Conservation (phyloP, 345 rosid species). For the Rubroshorea leprosula region DNA sequence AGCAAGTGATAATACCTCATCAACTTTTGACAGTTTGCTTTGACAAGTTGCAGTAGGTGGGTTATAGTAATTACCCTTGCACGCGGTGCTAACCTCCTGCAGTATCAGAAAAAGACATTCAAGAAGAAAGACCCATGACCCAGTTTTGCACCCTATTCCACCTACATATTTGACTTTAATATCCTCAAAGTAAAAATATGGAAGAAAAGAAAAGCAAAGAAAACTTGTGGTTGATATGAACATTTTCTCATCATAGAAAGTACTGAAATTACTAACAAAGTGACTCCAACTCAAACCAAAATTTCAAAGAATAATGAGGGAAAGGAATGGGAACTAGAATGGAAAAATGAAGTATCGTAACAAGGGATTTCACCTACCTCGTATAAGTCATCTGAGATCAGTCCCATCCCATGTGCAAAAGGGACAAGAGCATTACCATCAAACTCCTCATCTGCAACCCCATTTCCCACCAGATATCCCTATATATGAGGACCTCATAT, state of each 20-base stretch:
- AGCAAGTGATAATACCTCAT: slow-evolving; percentile 32
- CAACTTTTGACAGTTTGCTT: slow-evolving; percentile 41
- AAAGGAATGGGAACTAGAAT: slow-evolving; percentile 4
- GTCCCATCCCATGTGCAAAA: slow-evolving; percentile 87
- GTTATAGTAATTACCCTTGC: slow-evolving; percentile 51
- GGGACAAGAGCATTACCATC: slow-evolving; percentile 91
- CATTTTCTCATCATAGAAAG: background rate
- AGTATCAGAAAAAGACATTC: slow-evolving; percentile 1
- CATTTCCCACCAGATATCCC: slow-evolving; percentile 96
- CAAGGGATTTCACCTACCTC: slow-evolving; percentile 34
- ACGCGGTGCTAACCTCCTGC: slow-evolving; percentile 56
- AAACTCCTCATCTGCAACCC: slow-evolving; percentile 62
- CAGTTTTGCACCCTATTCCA: background rate
- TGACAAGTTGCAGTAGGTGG: slow-evolving; percentile 19
- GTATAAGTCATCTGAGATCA: slow-evolving; percentile 69
- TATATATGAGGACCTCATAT: slow-evolving; percentile 19
- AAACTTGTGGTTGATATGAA: background rate
- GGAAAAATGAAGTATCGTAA: background rate
- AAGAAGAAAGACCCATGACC: background rate
- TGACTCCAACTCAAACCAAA: background rate
- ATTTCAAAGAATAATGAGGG: background rate
- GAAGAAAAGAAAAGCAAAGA: no score
- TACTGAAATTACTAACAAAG: no score
- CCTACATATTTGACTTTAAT: no score
- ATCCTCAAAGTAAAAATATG: no score